Evolutionary conservation across 805 yeast genomes (phyloP).

Genomic region (Cyberlindnera subsufficiens): DNA sequence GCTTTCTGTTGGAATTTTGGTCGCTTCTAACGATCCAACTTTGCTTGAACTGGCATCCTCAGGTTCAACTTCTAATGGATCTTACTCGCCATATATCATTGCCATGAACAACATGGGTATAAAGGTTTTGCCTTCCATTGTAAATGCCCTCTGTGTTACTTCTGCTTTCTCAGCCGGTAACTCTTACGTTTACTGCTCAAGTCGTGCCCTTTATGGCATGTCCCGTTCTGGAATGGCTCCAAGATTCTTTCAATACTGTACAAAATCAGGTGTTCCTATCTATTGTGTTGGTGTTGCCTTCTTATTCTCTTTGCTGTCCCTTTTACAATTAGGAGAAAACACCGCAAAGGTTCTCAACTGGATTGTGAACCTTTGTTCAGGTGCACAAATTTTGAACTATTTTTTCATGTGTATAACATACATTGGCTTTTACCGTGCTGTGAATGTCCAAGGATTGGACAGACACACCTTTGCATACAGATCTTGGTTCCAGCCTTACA

Average conservation of each 20-base stretch:
- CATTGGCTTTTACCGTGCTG: slow-evolving; percentile 57
- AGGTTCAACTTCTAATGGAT: slow-evolving; percentile 51
- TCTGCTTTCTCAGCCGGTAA: slow-evolving; percentile 52
- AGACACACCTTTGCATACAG: slow-evolving; percentile 36
- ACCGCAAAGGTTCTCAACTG: slow-evolving; percentile 63
- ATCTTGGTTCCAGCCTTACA: slow-evolving; percentile 57
- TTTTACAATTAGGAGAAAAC: slow-evolving; percentile 52
- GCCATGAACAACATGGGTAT: slow-evolving; percentile 48
- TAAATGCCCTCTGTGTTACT: slow-evolving; percentile 46
- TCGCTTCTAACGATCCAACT: slow-evolving; percentile 53
- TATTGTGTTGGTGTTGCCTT: slow-evolving; percentile 52
- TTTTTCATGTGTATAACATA: slow-evolving; percentile 53
- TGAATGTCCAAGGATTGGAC: slow-evolving; percentile 43
- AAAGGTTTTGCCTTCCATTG: slow-evolving; percentile 41
- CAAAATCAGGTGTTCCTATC: slow-evolving; percentile 66
- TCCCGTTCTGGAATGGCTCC: slow-evolving; percentile 58
- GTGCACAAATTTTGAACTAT: slow-evolving; percentile 59
- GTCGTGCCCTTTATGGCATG: slow-evolving; percentile 50
- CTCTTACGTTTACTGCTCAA: slow-evolving; percentile 52
- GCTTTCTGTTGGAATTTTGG: slow-evolving; percentile 58
- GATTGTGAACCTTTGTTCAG: slow-evolving; percentile 66
- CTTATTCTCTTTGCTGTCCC: slow-evolving; percentile 58
- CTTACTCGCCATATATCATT: slow-evolving; percentile 52
- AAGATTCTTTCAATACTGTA: slow-evolving; percentile 39
- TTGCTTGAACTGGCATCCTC: slow-evolving; percentile 48